Evolutionary conservation across 2,329 filamentous ascomycete genomes (phyloP), one percentile per base, ranked within the genome.

Genomic region (Pyricularia sp.): DNA sequence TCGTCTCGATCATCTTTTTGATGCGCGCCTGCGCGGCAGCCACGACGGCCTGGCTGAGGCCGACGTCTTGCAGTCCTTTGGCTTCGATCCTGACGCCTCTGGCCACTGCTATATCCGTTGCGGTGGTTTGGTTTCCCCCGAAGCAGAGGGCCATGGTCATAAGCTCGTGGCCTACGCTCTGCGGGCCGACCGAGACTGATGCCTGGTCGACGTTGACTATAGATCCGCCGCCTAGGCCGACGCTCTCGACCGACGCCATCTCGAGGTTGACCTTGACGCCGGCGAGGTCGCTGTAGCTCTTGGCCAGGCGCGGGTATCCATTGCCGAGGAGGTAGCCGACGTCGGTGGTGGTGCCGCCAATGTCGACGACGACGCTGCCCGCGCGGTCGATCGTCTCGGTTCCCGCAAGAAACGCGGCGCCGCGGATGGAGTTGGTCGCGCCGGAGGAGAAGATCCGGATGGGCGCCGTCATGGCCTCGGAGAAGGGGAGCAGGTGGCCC

Each of bases 301-400:
- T 85, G 66, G 86, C 84, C 74, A 89, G 86, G 36, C 87, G 81
- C 0, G 88, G 89, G 66, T 90, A 88, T 0, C 88, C 88, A 66
- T 85, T 89, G 0, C 84, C 80, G 7, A 88, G 80, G 3, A 91
- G 75, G 0, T 89, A 76, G 0, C 88, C 87, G 12, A 89, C 85
- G 71, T 90, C 88, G 0, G 87, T 85, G 0, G 88, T 90, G 0
- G 88, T 91, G 2, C 88, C 88, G 0, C 88, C 88, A 68, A 91
- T 85, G 72, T 91, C 88, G 1, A 90, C 84, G 0, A 90, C 88
- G 79, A 90, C 85, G 72, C 82, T 77, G 7, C 66, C 50, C 0
- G 79, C 76, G 68, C 82, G 77, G 2, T 76, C 72, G 17, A 73
- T 74, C 25, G 74, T 68, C n/a, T 77, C 70, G 3, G 74, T 74